Percentiles rank a stretch among this genome's conserved stretches.
phyloP scores from a whole-genome alignment of 305 asterid genomes.

The Fraxinus greggii region DNA sequence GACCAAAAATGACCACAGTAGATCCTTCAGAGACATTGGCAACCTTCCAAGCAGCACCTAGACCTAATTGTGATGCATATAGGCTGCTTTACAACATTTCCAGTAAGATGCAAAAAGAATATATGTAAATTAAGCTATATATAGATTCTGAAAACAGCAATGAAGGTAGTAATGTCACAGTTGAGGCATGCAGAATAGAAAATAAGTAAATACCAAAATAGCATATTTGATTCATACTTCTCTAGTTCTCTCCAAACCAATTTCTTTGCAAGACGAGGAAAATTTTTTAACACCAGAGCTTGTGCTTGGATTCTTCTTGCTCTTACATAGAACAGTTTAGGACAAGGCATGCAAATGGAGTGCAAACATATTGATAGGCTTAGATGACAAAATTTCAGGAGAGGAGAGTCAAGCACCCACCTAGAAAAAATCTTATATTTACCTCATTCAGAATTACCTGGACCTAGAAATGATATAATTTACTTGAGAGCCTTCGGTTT shows the following conservation, averaged over 20 bases:
- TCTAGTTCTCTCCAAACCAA: neutral
- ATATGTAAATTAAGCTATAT: neutral
- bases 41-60: constrained; percentile 98
- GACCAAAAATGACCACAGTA: constrained; percentile 80
- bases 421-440: neutral
- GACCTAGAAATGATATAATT: neutral
- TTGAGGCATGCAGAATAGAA: neutral
- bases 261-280: neutral
- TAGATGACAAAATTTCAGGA: neutral
- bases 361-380: neutral
- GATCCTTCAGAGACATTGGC: constrained; percentile 85
- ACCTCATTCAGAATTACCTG: neutral
- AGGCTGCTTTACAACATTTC: constrained; percentile 16
- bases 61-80: constrained; percentile 45
- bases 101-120: constrained; percentile 8
- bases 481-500: neutral
- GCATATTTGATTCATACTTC: neutral
- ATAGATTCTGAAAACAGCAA: neutral
- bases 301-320: neutral
- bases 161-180: neutral
- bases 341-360: neutral
- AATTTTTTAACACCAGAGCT: neutral
- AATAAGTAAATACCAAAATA: neutral
- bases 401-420: neutral
- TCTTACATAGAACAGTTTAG: neutral